Evolutionary conservation across 306 rosid genomes (phyloP).

Genomic region (Pyrus pyrifolia): DNA sequence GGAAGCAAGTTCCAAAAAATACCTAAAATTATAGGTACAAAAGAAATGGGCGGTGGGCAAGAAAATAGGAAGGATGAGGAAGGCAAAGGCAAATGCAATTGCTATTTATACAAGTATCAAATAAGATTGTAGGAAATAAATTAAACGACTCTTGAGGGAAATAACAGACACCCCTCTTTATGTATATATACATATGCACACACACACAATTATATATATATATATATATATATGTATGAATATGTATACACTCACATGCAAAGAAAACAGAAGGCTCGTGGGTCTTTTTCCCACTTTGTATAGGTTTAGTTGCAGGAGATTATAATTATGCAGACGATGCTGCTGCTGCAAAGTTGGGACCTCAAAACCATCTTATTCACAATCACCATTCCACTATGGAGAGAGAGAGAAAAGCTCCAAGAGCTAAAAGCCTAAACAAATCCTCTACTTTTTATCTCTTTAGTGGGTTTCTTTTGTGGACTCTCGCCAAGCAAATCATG

Average conservation of each 20-base stretch:
- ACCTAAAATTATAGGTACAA: not conserved
- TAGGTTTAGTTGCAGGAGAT: constrained; percentile 15
- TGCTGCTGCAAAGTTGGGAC: constrained; percentile 15
- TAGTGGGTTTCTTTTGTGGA: constrained; percentile 37
- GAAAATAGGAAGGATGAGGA: not conserved
- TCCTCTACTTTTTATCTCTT: constrained; percentile 19
- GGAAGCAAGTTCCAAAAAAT: not conserved
- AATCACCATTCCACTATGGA: constrained; percentile 24
- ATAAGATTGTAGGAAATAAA: not conserved
- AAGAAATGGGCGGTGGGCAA: not conserved
- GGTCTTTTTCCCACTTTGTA: constrained; percentile 24
- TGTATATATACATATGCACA: not conserved
- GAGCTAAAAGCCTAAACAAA: constrained; percentile 18
- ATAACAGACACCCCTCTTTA: not conserved
- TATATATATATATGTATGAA: no score
- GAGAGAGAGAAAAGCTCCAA: constrained; percentile 1
- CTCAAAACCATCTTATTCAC: constrained; percentile 17
- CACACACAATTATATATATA: no score
- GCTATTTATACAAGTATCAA: not conserved
- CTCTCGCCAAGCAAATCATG: constrained; percentile 38
- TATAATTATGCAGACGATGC: constrained; percentile 29
- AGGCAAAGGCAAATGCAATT: not conserved
- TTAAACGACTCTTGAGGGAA: not conserved
- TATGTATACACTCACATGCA: constrained; percentile 19
- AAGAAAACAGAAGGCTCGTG: constrained; percentile 16